Percentiles rank a stretch among this genome's conserved stretches.
Conservation (phyloP, 2,329 filamentous ascomycete species). For the Gaeumannomyces sp. region DNA sequence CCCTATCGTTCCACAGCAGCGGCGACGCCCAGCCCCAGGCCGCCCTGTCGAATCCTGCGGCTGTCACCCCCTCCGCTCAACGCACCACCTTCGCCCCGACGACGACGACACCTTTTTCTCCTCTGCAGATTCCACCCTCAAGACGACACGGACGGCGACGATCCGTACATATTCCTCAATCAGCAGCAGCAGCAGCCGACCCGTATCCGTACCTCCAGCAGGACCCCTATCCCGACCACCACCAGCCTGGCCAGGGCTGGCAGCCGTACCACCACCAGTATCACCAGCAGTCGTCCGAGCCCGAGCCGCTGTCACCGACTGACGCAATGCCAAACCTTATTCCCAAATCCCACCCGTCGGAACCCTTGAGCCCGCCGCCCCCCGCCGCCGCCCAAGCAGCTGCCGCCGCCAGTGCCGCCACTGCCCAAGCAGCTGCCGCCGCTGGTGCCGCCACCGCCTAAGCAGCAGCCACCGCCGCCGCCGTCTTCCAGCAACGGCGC, state of each 20-base stretch:
- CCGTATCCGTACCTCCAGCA: not conserved
- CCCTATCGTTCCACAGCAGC: not conserved
- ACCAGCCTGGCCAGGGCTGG: not conserved
- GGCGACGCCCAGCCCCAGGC: not conserved
- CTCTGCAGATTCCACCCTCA: not conserved
- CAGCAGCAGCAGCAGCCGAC: not conserved
- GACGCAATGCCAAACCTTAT: not conserved
- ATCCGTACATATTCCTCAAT: not conserved
- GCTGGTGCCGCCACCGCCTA: not conserved
- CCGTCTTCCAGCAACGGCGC: not conserved
- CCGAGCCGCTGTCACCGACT: not conserved
- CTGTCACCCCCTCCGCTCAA: not conserved
- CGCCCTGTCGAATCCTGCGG: not conserved
- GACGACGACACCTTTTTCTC: too few relatives aligned
- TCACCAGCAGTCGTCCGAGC: not conserved
- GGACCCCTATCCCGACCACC: not conserved
- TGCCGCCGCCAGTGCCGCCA: not conserved
- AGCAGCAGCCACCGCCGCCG: not conserved
- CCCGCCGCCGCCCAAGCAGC: not conserved
- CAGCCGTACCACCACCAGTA: not conserved
- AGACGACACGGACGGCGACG: not conserved
- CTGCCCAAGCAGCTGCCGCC: not conserved
- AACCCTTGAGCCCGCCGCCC: not conserved
- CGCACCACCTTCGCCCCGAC: not conserved
- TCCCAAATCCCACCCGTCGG: too few relatives aligned